phyloP scores from a whole-genome alignment of 2,329 filamentous ascomycete genomes.

The Ceratocystis harringtonii region DNA sequence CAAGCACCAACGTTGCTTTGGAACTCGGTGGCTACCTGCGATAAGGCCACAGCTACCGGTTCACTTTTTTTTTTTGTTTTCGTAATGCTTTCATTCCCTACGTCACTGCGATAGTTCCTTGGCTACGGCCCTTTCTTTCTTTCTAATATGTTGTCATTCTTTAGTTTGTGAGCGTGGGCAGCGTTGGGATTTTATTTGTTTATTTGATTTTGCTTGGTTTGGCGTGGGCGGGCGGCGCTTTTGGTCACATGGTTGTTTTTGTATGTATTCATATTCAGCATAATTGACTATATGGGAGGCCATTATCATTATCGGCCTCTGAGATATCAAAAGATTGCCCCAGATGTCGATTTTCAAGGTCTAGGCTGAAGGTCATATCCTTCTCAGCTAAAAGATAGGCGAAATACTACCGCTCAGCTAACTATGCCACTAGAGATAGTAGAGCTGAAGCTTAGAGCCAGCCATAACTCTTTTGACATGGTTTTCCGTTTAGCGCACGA shows the following conservation, averaged over 20 bases:
- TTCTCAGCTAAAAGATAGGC: no score
- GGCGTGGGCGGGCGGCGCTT: neutral
- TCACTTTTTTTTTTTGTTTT: neutral
- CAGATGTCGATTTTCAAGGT: no score
- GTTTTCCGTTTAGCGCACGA: neutral
- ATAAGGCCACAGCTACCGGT: slow-evolving; percentile 26
- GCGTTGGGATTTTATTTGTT: neutral
- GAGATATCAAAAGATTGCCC: no score
- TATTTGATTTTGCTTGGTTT: neutral
- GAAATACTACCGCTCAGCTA: neutral
- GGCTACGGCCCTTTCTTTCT: neutral
- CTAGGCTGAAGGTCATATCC: no score
- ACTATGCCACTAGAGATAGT: neutral
- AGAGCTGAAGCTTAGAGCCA: neutral
- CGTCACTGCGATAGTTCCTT: neutral
- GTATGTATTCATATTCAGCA: neutral
- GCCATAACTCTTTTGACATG: neutral
- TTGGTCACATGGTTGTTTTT: neutral
- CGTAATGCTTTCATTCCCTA: neutral
- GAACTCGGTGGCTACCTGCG: slow-evolving; percentile 45
- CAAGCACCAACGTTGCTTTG: slow-evolving; percentile 63
- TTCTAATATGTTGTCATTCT: neutral
- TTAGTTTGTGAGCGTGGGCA: neutral
- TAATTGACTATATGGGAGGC: no score
- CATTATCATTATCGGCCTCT: no score